phyloP scores from a whole-genome alignment of 1,284 basidiomycete genomes.

The Apiotrichum domesticum region DNA sequence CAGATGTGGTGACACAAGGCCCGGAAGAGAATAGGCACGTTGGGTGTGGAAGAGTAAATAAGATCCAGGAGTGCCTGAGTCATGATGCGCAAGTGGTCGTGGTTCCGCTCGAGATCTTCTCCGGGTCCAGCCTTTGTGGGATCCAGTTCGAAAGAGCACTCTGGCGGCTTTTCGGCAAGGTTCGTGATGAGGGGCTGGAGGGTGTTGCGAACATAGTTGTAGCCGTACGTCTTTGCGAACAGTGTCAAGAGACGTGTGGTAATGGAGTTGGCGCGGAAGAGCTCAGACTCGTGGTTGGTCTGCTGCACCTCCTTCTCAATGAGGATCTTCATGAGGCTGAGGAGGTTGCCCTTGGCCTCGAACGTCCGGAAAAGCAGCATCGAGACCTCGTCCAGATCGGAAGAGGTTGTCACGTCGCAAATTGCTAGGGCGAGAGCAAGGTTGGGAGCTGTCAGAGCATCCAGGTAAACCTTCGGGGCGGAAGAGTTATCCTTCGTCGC shows the following conservation, averaged over 20 bases:
- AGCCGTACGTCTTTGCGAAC: slow-evolving; percentile 79
- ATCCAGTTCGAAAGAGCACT: slow-evolving; percentile 73
- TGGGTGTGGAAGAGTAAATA: slow-evolving; percentile 63
- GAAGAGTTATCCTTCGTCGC: slow-evolving; percentile 19
- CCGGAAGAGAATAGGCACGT: slow-evolving; percentile 73
- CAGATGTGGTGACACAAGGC: slow-evolving; percentile 82
- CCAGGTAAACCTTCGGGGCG: slow-evolving; percentile 28
- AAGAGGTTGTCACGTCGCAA: slow-evolving; percentile 71
- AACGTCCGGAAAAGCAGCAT: slow-evolving; percentile 78
- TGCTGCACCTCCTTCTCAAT: slow-evolving; percentile 74
- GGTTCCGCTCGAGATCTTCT: slow-evolving; percentile 63
- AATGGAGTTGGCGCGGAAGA: slow-evolving; percentile 81
- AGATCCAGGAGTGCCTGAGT: slow-evolving; percentile 70
- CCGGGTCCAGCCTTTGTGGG: slow-evolving; percentile 56
- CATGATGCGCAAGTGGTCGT: slow-evolving; percentile 65
- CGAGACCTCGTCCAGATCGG: slow-evolving; percentile 72
- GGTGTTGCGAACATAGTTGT: slow-evolving; percentile 73
- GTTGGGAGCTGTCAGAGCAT: slow-evolving; percentile 31
- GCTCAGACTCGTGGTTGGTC: slow-evolving; percentile 66
- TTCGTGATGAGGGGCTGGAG: slow-evolving; percentile 68
- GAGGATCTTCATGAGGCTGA: slow-evolving; percentile 70
- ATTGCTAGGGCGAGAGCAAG: slow-evolving; percentile 66
- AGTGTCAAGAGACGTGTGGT: slow-evolving; percentile 76
- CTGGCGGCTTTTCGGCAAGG: slow-evolving; percentile 65
- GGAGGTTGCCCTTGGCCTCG: slow-evolving; percentile 63